Conservation (phyloP, 176 grass and related monocot genomes). For the bread wheat (Triticum aestivum) region IWGSC_CS_RefSeq_v2.1 NC_057798.1:511997827-511998326, state of each 20-base stretch:
- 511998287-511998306: constrained; percentile 13
- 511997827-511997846: not conserved
- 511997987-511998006: too few relatives aligned
- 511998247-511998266: not conserved
- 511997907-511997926: not conserved
- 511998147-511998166: not conserved
- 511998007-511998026: too few relatives aligned
- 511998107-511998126: not conserved
- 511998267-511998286: not conserved
- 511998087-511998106: not conserved
- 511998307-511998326: not conserved
- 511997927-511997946: not conserved
- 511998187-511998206: not conserved
- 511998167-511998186: not conserved
- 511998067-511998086: not conserved
- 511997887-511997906: not conserved
- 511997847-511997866: not conserved
- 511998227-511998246: not conserved
- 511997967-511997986: not conserved
- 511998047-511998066: not conserved
- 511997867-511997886: not conserved
- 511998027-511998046: too few relatives aligned
- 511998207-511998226: not conserved
- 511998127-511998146: not conserved
- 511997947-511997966: not conserved